Percentiles rank a stretch among this genome's conserved stretches.
Evolutionary conservation across 2,329 filamentous ascomycete genomes (phyloP).

Genomic region (Pseudocercospora macadamiae): DNA sequence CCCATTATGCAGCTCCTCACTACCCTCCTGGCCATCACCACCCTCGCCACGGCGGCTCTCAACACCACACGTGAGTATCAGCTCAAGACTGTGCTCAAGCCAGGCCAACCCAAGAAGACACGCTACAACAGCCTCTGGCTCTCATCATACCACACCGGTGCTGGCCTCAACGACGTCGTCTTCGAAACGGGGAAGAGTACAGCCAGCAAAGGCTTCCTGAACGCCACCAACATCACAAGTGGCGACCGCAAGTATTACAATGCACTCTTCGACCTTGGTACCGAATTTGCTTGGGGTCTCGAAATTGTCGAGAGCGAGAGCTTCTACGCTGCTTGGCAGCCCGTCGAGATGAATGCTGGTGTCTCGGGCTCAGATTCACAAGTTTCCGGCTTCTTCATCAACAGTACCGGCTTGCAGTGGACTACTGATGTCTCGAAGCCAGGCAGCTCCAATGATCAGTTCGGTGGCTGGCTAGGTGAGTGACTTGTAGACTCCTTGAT

Average conservation of each 20-base stretch:
- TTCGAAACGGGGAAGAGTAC: constrained; percentile 24
- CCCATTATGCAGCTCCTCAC: constrained; percentile 25
- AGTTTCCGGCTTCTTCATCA: constrained; percentile 34
- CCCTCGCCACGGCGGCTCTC: constrained; percentile 26
- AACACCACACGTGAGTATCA: constrained; percentile 36
- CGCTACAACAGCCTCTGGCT: constrained; percentile 36
- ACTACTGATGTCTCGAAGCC: constrained; percentile 17
- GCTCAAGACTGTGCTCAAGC: constrained; percentile 34
- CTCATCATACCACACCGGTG: constrained; percentile 33
- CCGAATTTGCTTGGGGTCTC: constrained; percentile 32
- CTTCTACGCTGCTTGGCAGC: constrained; percentile 38
- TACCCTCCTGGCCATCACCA: constrained; percentile 23
- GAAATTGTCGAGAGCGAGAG: constrained; percentile 24
- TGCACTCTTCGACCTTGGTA: constrained; percentile 39
- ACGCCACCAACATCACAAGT: constrained; percentile 30
- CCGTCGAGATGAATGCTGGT: constrained; percentile 37
- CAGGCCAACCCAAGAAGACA: constrained; percentile 24
- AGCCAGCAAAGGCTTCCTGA: constrained; percentile 32
- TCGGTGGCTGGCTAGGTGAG: constrained; percentile 36
- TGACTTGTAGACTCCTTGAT: neutral
- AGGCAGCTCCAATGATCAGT: constrained; percentile 20
- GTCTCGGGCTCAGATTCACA: constrained; percentile 12
- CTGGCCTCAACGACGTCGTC: constrained; percentile 35
- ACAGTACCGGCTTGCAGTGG: constrained; percentile 40
- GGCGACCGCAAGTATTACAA: constrained; percentile 24